These are phyloP conservation scores for Arabidopsis hybrid DNA, from an alignment of 441 rosid genomes.

Conservation along the genomic window DNA sequence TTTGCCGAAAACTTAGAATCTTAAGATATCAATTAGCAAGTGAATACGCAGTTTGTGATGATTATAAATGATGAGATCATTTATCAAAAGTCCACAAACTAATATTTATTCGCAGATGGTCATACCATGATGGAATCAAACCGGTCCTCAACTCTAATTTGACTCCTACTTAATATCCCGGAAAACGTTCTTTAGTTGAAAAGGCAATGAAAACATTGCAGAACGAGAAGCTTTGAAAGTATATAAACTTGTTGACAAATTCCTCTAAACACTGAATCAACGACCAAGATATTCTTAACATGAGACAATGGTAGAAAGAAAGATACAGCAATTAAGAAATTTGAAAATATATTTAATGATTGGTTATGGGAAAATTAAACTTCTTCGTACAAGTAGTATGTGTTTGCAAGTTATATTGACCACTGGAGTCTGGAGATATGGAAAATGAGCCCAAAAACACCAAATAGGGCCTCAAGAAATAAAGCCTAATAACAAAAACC, in stretches of 20 bases:
- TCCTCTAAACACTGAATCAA: background rate
- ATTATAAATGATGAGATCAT: background rate
- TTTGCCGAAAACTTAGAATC: no score
- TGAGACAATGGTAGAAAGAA: no score
- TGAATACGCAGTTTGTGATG: background rate
- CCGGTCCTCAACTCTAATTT: background rate
- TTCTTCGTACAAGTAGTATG: no score
- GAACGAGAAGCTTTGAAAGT: background rate
- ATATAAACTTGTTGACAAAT: slow-evolving; percentile 1
- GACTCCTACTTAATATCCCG: background rate
- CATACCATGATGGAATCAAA: background rate
- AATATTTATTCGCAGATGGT: no score
- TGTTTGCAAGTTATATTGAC: no score
- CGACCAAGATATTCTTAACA: background rate
- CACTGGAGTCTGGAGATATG: no score
- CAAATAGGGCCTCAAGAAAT: background rate
- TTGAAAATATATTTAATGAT: background rate
- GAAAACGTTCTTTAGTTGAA: background rate
- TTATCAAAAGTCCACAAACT: no score
- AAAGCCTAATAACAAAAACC: background rate
- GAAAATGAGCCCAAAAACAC: background rate
- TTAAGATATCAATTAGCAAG: background rate
- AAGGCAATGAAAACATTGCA: background rate
- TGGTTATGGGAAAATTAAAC: no score
- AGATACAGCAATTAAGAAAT: no score